These are phyloP conservation scores for Fusarium scirpi DNA, from an alignment of 2,329 filamentous ascomycete species.

Conservation along the genomic window DNA sequence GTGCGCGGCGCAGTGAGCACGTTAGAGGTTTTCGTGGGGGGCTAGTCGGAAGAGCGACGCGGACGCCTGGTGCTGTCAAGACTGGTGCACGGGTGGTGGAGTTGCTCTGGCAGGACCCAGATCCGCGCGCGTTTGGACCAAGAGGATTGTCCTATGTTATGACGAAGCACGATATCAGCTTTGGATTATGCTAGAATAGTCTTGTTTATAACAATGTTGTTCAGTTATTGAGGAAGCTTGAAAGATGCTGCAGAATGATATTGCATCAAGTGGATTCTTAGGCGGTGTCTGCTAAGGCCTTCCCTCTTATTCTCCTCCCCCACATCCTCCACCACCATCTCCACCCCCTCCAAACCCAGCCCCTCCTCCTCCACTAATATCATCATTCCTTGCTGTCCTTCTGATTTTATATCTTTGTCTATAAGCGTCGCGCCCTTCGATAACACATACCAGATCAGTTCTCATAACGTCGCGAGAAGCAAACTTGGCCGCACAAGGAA, in stretches of 20 bases:
- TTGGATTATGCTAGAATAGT: neutral
- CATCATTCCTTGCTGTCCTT: neutral
- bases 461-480: neutral
- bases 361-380: neutral
- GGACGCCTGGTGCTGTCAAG: conserved; percentile 8
- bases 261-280: too few species aligned
- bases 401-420: neutral
- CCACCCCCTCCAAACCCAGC: neutral
- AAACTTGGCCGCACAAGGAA: neutral
- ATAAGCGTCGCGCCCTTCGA: neutral
- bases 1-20: neutral
- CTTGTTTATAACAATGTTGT: neutral
- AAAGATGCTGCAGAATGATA: too few species aligned
- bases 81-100: conserved; percentile 3
- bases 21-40: neutral
- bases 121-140: conserved; percentile 5
- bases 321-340: neutral
- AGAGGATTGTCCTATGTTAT: conserved; percentile 8
- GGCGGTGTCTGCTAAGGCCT: too few species aligned
- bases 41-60: neutral
- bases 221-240: too few species aligned
- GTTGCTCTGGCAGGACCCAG: conserved; percentile 1
- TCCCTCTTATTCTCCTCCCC: neutral
- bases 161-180: conserved; percentile 15
- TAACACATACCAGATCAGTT: neutral